These are phyloP conservation scores for Torulaspora maleeae DNA, from an alignment of 805 yeast species.

Conservation along the genomic window DNA sequence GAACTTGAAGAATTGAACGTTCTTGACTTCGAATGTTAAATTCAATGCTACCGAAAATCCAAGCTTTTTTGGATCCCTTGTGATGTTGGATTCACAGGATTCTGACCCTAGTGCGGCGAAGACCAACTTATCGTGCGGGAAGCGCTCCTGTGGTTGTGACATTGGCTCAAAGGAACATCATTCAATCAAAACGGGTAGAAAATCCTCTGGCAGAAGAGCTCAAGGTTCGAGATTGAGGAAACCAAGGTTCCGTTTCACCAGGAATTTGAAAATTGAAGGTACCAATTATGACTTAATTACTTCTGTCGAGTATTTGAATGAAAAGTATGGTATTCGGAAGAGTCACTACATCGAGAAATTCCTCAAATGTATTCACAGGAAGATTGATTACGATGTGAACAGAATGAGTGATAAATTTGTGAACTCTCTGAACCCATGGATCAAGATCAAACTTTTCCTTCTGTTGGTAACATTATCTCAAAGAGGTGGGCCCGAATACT, in stretches of 20 bases:
- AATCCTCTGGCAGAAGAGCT: background rate
- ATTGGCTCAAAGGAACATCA: background rate
- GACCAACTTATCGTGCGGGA: background rate
- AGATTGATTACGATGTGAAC: constrained; percentile 29
- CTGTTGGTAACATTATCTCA: constrained; percentile 31
- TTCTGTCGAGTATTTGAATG: constrained; percentile 31
- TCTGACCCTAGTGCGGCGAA: background rate
- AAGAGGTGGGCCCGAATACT: constrained; percentile 37
- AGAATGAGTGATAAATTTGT: constrained; percentile 24
- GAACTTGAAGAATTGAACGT: background rate
- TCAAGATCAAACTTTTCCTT: constrained; percentile 31
- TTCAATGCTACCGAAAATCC: background rate
- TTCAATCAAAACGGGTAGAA: background rate
- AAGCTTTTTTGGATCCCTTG: background rate
- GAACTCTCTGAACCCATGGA: constrained; percentile 27
- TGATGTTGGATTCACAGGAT: background rate
- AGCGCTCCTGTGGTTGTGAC: constrained; percentile 1
- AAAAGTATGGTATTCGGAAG: constrained; percentile 33
- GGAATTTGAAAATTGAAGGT: constrained; percentile 24
- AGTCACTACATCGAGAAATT: constrained; percentile 30
- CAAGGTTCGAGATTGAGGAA: constrained; percentile 11
- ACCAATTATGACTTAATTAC: constrained; percentile 32
- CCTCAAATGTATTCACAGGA: constrained; percentile 32
- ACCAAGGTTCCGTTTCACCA: constrained; percentile 23
- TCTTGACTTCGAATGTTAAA: background rate